phyloP scores from a whole-genome alignment of 2,329 filamentous ascomycete species.

The Laburnicola sp. region DNA sequence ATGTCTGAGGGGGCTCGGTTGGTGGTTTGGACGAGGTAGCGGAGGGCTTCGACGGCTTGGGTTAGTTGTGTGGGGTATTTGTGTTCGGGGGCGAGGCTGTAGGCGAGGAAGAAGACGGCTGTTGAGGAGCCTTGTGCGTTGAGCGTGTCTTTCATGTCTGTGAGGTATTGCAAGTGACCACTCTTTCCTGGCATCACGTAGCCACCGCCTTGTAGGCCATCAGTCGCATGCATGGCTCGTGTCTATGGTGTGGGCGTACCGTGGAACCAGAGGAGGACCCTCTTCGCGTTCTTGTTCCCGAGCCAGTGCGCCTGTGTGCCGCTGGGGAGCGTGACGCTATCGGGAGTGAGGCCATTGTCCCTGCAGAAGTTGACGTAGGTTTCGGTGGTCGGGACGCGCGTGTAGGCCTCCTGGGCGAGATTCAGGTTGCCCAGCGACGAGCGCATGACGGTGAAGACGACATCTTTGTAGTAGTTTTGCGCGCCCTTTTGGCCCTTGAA shows the following conservation, averaged over 20 bases:
- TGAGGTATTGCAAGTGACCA: constrained; percentile 55
- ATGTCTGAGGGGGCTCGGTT: constrained; percentile 47
- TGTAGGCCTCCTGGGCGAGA: constrained; percentile 41
- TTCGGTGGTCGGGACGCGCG: constrained; percentile 33
- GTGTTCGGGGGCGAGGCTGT: constrained; percentile 57
- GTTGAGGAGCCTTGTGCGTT: constrained; percentile 48
- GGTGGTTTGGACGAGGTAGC: constrained; percentile 47
- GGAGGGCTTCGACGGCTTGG: constrained; percentile 52
- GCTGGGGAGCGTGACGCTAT: constrained; percentile 44
- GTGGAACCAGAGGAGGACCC: constrained; percentile 53
- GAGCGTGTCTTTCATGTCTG: constrained; percentile 49
- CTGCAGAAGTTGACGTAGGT: constrained; percentile 43
- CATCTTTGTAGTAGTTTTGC: constrained; percentile 44
- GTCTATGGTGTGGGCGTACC: constrained; percentile 31
- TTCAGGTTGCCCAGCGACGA: constrained; percentile 34
- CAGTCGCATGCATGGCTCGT: constrained; percentile 1
- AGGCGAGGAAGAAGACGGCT: constrained; percentile 59
- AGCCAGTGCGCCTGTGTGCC: constrained; percentile 54
- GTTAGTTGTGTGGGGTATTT: constrained; percentile 54
- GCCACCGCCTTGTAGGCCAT: constrained; percentile 55
- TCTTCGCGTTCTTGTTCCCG: constrained; percentile 44
- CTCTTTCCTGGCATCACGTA: constrained; percentile 55
- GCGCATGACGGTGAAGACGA: constrained; percentile 37
- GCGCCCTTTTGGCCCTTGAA: constrained; percentile 43
- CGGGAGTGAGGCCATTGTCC: constrained; percentile 42